Evolutionary conservation across 768 basidiomycete species (phyloP).

Genomic region (Amanita fuliginea): DNA sequence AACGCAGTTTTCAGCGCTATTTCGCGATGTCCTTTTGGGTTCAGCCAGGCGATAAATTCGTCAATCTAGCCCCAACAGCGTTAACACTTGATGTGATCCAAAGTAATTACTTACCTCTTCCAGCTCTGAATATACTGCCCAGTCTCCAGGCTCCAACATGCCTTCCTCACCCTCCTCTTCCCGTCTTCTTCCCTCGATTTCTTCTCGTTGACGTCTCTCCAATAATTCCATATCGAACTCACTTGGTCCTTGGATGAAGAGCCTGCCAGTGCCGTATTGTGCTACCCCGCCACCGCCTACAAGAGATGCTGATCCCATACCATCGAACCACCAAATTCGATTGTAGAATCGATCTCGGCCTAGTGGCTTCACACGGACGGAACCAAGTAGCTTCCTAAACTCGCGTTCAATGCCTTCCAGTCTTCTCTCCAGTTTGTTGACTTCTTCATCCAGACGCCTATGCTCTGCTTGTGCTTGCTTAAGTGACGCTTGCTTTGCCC

Average conservation of each 20-base stretch:
- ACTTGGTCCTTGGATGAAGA: slow-evolving; percentile 91
- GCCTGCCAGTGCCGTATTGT: slow-evolving; percentile 78
- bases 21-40: slow-evolving; percentile 86
- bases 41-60: slow-evolving; percentile 80
- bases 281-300: slow-evolving; percentile 69
- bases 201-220: slow-evolving; percentile 43
- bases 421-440: slow-evolving; percentile 68
- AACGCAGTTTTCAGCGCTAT: slow-evolving; percentile 65
- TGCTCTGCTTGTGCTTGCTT: slow-evolving; percentile 79
- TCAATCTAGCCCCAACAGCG: slow-evolving; percentile 45
- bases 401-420: slow-evolving; percentile 88
- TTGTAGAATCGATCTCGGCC: slow-evolving; percentile 93
- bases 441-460: slow-evolving; percentile 79
- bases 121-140: slow-evolving; percentile 82
- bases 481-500: slow-evolving; percentile 66
- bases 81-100: slow-evolving; percentile 4
- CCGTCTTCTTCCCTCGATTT: slow-evolving; percentile 47
- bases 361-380: slow-evolving; percentile 77
- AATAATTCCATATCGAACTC: slow-evolving; percentile 70
- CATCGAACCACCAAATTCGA: slow-evolving; percentile 98
- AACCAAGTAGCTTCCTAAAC: slow-evolving; percentile 81
- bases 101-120: slow-evolving; percentile 59
- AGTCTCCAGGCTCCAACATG: slow-evolving; percentile 64
- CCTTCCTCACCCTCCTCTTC: slow-evolving; percentile 79
- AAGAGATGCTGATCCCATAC: slow-evolving; percentile 77